phyloP scores from a whole-genome alignment of 345 rosid species.

The Cochlearia excelsa region DNA sequence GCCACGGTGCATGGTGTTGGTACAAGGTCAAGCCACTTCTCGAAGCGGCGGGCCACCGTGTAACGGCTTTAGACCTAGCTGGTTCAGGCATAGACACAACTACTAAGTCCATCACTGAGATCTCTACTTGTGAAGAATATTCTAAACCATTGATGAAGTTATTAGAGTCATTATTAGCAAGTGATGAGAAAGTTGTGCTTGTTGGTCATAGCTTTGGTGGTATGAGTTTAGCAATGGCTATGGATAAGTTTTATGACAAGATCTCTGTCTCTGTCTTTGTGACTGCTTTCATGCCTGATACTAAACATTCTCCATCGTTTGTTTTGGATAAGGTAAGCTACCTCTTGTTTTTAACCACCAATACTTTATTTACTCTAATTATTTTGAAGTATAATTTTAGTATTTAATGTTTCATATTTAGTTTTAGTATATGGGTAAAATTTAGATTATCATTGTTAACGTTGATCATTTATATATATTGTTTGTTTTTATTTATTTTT shows the following conservation, averaged over 20 bases:
- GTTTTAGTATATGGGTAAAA: no score
- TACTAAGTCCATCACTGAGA: conserved; percentile 39
- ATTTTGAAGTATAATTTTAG: no score
- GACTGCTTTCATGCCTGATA: conserved; percentile 39
- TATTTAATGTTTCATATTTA: no score
- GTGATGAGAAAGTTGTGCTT: conserved; percentile 46
- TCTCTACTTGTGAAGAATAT: conserved; percentile 42
- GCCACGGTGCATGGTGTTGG: conserved; percentile 72
- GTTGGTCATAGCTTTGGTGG: conserved; percentile 81
- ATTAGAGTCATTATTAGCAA: conserved; percentile 36
- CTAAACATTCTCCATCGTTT: conserved; percentile 32
- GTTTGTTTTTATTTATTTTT: no score
- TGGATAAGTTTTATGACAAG: conserved; percentile 38
- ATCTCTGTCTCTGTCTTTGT: conserved; percentile 32
- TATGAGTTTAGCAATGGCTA: conserved; percentile 45
- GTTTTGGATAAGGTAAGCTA: conserved; percentile 25
- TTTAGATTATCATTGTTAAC: no score
- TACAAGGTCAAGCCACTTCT: conserved; percentile 55
- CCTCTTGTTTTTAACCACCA: not conserved
- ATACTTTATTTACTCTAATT: no score
- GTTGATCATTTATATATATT: no score
- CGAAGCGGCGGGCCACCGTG: conserved; percentile 47
- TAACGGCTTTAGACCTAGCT: conserved; percentile 48
- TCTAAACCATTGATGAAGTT: conserved; percentile 47
- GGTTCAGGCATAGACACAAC: conserved; percentile 48